A percentile compares a stretch with the other conserved stretches of the same genome.
These are phyloP conservation scores for Alternaria ethzedia DNA, from an alignment of 2,329 filamentous ascomycete genomes.

Conservation along the genomic window DNA sequence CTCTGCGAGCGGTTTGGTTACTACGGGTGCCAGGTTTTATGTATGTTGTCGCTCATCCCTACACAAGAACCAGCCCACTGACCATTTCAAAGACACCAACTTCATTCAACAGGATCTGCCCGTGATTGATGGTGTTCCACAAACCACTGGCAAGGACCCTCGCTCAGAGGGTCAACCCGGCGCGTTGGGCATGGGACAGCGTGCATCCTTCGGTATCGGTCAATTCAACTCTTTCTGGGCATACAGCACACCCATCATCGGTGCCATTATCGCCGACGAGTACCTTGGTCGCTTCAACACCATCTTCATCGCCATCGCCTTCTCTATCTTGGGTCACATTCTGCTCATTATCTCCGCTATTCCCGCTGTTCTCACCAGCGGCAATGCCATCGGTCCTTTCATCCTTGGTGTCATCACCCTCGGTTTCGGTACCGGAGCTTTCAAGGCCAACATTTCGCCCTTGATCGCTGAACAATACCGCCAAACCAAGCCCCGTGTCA, in stretches of 20 bases:
- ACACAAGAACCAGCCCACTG: background rate
- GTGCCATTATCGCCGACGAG: conserved; percentile 64
- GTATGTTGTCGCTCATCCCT: conserved; percentile 49
- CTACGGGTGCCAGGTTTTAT: conserved; percentile 73
- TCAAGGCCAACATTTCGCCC: conserved; percentile 61
- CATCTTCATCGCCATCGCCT: conserved; percentile 59
- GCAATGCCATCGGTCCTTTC: conserved; percentile 57
- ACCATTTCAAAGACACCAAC: conserved; percentile 43
- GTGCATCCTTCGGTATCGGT: conserved; percentile 45
- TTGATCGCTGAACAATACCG: conserved; percentile 74
- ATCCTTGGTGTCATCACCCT: conserved; percentile 59
- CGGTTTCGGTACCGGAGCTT: conserved; percentile 56
- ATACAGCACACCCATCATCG: conserved; percentile 54
- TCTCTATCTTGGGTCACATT: conserved; percentile 60
- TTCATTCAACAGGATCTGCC: conserved; percentile 48
- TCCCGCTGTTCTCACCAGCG: conserved; percentile 54
- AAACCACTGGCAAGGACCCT: conserved; percentile 40
- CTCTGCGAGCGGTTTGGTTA: conserved; percentile 79
- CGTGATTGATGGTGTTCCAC: conserved; percentile 42
- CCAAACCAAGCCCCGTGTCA: conserved; percentile 64
- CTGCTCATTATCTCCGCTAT: conserved; percentile 62
- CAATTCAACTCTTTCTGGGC: conserved; percentile 51
- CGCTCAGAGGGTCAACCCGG: conserved; percentile 41
- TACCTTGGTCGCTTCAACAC: conserved; percentile 68
- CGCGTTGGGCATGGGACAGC: conserved; percentile 46